Evolutionary conservation across 768 basidiomycete species (phyloP).

Genomic region (Mycena galericulata): DNA sequence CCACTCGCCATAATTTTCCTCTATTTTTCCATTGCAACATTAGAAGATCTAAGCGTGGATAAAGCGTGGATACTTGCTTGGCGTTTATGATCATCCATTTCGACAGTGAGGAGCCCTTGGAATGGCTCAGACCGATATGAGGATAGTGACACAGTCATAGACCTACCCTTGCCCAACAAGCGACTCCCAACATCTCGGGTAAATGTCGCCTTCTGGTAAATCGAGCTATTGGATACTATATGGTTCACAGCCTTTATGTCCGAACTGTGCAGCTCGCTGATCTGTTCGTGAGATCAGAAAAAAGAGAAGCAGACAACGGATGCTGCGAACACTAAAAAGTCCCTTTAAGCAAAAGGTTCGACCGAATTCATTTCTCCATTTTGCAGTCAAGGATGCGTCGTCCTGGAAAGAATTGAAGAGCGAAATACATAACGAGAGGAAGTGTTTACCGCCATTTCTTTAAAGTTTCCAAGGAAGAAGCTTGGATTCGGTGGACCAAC

Average conservation of each 20-base stretch:
- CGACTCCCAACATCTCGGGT: neutral
- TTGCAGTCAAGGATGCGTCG: neutral
- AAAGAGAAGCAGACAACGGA: neutral
- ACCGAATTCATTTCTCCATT: constrained; percentile 22
- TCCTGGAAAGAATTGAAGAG: neutral
- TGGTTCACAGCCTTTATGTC: constrained; percentile 13
- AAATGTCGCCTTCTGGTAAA: neutral
- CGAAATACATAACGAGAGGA: neutral
- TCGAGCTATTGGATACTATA: neutral
- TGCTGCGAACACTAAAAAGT: constrained; percentile 16
- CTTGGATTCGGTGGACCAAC: constrained; percentile 50
- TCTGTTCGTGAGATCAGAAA: neutral
- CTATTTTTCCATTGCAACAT: neutral
- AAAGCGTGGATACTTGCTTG: no score
- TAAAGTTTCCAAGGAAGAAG: constrained; percentile 51
- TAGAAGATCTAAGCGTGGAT: constrained; percentile 41
- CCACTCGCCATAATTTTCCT: no score
- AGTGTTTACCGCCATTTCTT: constrained; percentile 34
- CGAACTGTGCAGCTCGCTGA: neutral
- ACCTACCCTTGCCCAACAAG: neutral
- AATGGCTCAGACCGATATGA: neutral
- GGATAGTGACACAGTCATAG: neutral
- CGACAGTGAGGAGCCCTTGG: constrained; percentile 45
- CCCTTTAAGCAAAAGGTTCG: constrained; percentile 11
- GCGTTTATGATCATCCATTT: constrained; percentile 52